These are phyloP conservation scores for Calycina herbarum DNA, from an alignment of 2,329 filamentous ascomycete species.

Conservation along the genomic window DNA sequence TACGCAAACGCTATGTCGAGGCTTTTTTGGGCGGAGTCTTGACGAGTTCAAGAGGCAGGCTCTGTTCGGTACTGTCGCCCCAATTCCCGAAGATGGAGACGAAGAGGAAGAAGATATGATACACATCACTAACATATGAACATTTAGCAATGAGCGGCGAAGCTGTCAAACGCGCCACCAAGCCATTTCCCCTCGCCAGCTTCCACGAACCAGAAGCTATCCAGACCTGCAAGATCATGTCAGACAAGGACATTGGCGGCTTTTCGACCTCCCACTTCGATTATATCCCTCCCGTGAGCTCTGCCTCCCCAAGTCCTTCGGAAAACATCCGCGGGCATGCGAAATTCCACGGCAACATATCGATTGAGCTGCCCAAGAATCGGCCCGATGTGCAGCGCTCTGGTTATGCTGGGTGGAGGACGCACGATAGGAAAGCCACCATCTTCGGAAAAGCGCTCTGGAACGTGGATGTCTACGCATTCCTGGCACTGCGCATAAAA, in stretches of 20 bases:
- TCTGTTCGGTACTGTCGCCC: constrained; percentile 47
- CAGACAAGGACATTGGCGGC: constrained; percentile 82
- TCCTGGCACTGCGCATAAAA: constrained; percentile 84
- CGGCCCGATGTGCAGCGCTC: constrained; percentile 72
- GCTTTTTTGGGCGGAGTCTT: constrained; percentile 56
- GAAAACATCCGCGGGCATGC: constrained; percentile 56
- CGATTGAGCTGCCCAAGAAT: constrained; percentile 76
- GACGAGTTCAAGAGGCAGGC: constrained; percentile 58
- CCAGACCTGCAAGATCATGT: constrained; percentile 71
- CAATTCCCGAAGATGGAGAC: neutral
- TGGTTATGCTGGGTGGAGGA: constrained; percentile 90
- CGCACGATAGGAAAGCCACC: constrained; percentile 71
- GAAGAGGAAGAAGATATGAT: neutral
- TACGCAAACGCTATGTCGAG: constrained; percentile 47
- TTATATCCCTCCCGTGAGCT: constrained; percentile 31
- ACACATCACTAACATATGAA: constrained; percentile 14
- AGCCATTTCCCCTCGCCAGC: constrained; percentile 62
- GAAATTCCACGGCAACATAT: constrained; percentile 85
- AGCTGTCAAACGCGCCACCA: constrained; percentile 63
- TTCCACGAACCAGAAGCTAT: constrained; percentile 56
- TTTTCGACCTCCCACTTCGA: constrained; percentile 76
- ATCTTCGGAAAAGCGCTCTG: constrained; percentile 84
- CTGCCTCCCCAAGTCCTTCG: constrained; percentile 27
- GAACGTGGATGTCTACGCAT: constrained; percentile 87
- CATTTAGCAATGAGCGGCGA: constrained; percentile 65